phyloP scores from a whole-genome alignment of 345 rosid species.

The Eucalyptus globulus region DNA sequence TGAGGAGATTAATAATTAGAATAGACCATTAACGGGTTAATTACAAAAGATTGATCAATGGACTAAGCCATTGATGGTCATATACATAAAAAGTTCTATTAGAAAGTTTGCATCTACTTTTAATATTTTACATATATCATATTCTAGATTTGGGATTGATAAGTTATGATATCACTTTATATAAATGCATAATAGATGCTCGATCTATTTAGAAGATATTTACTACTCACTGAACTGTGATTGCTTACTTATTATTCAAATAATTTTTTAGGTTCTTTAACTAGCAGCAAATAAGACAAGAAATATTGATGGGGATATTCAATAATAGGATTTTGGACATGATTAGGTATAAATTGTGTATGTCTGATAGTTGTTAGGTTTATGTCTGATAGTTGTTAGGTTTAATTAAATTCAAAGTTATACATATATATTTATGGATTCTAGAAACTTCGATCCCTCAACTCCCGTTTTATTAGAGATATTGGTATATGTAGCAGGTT shows the following conservation, averaged over 20 bases:
- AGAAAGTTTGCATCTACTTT: conserved; percentile 16
- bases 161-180: not conserved
- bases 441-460: not conserved
- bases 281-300: not conserved
- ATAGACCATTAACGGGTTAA: no score
- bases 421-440: no score
- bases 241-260: no score
- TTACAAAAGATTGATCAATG: no score
- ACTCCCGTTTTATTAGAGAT: not conserved
- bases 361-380: not conserved
- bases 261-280: not conserved
- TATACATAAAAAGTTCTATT: not conserved
- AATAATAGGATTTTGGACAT: not conserved
- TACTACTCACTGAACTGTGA: not conserved
- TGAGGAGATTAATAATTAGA: not conserved
- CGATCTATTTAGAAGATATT: rapidly evolving
- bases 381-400: not conserved
- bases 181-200: no score
- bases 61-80: not conserved
- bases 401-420: no score
- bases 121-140: not conserved
- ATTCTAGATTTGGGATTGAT: not conserved
- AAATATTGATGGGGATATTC: not conserved
- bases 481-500: not conserved
- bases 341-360: not conserved